These are phyloP conservation scores for Plasmodium fragile DNA, from an alignment of 169 alveolate genomes.

Conservation along the genomic window DNA sequence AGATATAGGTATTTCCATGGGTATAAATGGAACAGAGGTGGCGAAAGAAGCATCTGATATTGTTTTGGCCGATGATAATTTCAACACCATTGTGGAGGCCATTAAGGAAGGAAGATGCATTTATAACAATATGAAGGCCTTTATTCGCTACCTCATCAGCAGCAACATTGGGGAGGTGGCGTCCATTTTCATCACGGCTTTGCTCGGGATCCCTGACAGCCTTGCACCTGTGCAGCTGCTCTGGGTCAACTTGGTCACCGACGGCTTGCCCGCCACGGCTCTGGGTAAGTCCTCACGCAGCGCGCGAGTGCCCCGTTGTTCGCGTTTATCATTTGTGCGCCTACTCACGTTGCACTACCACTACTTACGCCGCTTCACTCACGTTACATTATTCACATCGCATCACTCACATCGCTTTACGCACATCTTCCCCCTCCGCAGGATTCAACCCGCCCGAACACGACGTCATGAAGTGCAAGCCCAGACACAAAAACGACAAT, in stretches of 20 bases:
- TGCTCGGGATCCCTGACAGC: constrained; percentile 97
- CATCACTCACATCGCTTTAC: neutral
- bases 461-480: constrained; percentile 97
- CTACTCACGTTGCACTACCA: neutral
- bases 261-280: constrained; percentile 99
- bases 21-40: constrained; percentile 99
- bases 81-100: constrained; percentile 98
- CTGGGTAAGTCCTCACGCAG: constrained; percentile 82
- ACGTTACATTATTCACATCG: neutral
- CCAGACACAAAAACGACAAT: constrained; percentile 96
- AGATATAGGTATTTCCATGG: constrained; percentile 99
- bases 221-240: constrained; percentile 98
- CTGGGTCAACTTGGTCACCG: constrained; percentile 99
- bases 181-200: constrained; percentile 98
- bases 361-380: neutral
- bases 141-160: constrained; percentile 97
- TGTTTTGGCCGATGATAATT: constrained; percentile 99
- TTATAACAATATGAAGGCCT: constrained; percentile 98
- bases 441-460: constrained; percentile 99
- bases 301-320: too few relatives aligned
- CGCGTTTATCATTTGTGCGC: neutral
- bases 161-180: constrained; percentile 99
- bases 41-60: constrained; percentile 99
- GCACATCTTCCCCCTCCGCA: too few relatives aligned
- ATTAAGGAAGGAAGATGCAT: constrained; percentile 99